phyloP scores from a whole-genome alignment of 2,329 filamentous ascomycete genomes.

The Escovopsis sp. region DNA sequence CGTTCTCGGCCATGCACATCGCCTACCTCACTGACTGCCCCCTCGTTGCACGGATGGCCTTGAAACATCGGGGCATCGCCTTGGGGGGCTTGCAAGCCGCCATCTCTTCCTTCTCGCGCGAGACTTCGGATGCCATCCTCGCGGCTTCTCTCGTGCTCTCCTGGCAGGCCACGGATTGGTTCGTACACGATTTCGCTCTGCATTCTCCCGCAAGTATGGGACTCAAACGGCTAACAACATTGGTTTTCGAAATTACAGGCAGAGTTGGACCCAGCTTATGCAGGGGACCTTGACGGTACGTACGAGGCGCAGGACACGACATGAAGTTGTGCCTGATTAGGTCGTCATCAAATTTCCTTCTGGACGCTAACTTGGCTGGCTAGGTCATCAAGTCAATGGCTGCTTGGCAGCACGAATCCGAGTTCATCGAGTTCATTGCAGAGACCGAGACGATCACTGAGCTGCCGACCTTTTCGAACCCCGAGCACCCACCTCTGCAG shows the following conservation, averaged over 20 bases:
- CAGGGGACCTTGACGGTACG: constrained; percentile 78
- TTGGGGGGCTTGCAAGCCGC: constrained; percentile 79
- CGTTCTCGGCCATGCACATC: constrained; percentile 89
- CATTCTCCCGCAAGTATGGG: not conserved
- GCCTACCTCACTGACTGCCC: constrained; percentile 78
- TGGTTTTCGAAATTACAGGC: constrained; percentile 37
- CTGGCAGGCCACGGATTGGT: constrained; percentile 94
- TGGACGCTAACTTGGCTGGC: not conserved
- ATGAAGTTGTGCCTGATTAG: not conserved
- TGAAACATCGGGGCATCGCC: constrained; percentile 75
- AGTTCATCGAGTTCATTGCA: constrained; percentile 68
- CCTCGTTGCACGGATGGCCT: constrained; percentile 75
- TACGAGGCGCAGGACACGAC: constrained; percentile 8
- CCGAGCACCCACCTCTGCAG: constrained; percentile 45
- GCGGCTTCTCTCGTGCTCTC: constrained; percentile 84
- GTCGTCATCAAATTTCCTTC: not conserved
- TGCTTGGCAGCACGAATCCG: constrained; percentile 76
- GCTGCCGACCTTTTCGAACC: constrained; percentile 44
- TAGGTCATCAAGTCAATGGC: constrained; percentile 87
- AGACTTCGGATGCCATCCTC: constrained; percentile 81
- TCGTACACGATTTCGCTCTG: constrained; percentile 48
- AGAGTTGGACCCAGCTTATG: constrained; percentile 84
- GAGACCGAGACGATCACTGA: constrained; percentile 54
- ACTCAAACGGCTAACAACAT: constrained; percentile 14
- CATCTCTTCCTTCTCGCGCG: constrained; percentile 68